Base-by-base conservation (phyloP, 73 alveolate species). In the Paramecium sonneborni region DNA sequence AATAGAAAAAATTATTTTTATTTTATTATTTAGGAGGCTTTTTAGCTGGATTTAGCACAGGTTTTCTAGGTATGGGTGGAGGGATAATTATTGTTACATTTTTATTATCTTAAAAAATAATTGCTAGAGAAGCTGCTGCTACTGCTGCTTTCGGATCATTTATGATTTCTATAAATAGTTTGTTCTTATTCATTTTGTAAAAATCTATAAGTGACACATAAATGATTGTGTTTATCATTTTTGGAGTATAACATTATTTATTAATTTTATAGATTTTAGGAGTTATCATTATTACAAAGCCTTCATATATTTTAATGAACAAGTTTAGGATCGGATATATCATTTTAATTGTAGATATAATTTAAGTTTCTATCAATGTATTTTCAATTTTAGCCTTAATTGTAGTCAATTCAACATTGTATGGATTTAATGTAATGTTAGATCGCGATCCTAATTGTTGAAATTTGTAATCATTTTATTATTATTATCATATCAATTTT, bases 91-190 rank as follows among this genome's bases (percentile, higher is more conserved):
- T 85, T 32, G 92, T 85, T 12, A 43, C 92, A 0, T 23, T 85
- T 57, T 56, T 52, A 85, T 32, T 85, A 55, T 44, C 56, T 11
- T 30, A 37, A 5, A 76, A 76, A 57, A 67, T 86, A 38, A 72
- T 62, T 37, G 88, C 93, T 10, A 62, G 85, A 86, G 93, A 62
- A 34, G 93, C 87, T 18, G 93, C 93, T 58, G 93, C 88, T 11
- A 85, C 92, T 52, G 32, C 85, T 85, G 92, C 85, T 5, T 85
- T 85, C 14, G 67, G 56, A 21, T 85, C 37, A 7, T 85, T 85
- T 39, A 57, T 85, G 48, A 85, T 85, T 24, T 85, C 92, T 34
- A 11, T 72, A 1, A 85, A 68, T 8, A 56, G 85, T 15, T 30
- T 85, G 24, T 28, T 85, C 37, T 24, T 56, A 14, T 70, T 85